phyloP scores from a whole-genome alignment of 148 eudicot genomes.

The Vaccinium myrtillus region DNA sequence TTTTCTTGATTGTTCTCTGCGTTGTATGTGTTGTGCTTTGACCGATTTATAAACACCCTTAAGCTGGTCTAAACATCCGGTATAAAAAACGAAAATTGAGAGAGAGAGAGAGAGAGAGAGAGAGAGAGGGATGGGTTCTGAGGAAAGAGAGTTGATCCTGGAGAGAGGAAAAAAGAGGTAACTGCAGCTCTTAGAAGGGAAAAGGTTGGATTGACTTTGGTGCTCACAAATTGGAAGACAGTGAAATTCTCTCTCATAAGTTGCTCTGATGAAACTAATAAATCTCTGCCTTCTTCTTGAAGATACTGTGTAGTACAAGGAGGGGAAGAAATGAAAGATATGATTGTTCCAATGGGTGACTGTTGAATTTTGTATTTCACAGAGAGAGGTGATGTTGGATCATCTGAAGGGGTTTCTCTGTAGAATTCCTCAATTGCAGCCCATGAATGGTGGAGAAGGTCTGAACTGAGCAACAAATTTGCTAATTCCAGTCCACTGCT shows the following conservation, averaged over 20 bases:
- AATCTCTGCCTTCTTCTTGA: conserved; percentile 17
- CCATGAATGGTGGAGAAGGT: conserved; percentile 18
- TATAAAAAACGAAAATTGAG: background rate
- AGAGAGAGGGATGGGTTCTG: background rate
- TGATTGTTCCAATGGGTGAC: background rate
- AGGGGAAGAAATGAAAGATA: conserved; percentile 25
- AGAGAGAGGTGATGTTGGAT: conserved; percentile 12
- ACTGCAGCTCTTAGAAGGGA: conserved; percentile 27
- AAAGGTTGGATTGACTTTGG: conserved; percentile 28
- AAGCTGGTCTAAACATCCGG: background rate
- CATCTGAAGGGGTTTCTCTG: background rate
- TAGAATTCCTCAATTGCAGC: conserved; percentile 14
- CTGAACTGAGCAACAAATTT: conserved; percentile 23
- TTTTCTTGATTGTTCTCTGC: background rate
- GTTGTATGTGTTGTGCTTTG: background rate
- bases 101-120: background rate
- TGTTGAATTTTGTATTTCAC: conserved; percentile 12
- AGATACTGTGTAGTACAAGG: conserved; percentile 18
- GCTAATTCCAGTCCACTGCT: conserved; percentile 23
- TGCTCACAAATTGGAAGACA: conserved; percentile 21
- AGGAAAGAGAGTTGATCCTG: conserved; percentile 8
- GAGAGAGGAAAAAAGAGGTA: conserved; percentile 17
- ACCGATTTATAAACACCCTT: background rate
- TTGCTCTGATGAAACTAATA: conserved; percentile 22
- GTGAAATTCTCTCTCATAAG: background rate